Percentiles rank a stretch among this genome's conserved stretches.
These are phyloP conservation scores for Zalerion maritima DNA, from an alignment of 495 filamentous ascomycete species.

Conservation along the genomic window DNA sequence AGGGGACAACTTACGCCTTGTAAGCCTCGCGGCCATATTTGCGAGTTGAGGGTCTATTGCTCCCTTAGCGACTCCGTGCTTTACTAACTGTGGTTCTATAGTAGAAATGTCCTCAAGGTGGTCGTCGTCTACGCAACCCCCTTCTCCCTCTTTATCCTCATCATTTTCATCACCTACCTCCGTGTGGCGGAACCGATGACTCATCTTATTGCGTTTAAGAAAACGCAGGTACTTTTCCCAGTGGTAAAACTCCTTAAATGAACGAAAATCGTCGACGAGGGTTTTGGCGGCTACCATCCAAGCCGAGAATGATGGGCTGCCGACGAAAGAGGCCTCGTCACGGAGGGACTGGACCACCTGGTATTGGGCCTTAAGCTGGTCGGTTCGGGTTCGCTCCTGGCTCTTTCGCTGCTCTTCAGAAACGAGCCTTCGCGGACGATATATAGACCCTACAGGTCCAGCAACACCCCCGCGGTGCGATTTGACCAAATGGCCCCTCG, in stretches of 20 bases:
- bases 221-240: conserved; percentile 56
- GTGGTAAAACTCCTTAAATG: conserved; percentile 63
- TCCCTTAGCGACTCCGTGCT: too few species aligned
- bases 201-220: too few species aligned
- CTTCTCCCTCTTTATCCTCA: too few species aligned
- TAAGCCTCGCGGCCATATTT: conserved; percentile 52
- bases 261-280: conserved; percentile 66
- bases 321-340: conserved; percentile 33
- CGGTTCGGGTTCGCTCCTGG: conserved; percentile 29
- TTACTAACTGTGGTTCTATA: too few species aligned
- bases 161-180: too few species aligned
- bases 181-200: too few species aligned
- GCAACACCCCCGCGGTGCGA: too few species aligned
- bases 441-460: conserved; percentile 2
- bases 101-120: too few species aligned
- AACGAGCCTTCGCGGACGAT: conserved; percentile 3
- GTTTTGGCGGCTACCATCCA: conserved; percentile 66
- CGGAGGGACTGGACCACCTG: conserved; percentile 37
- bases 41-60: conserved; percentile 46
- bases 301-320: conserved; percentile 35
- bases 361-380: conserved; percentile 44
- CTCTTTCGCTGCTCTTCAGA: conserved; percentile 12
- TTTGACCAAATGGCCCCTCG: too few species aligned
- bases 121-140: too few species aligned
- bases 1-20: conserved; percentile 31